phyloP scores from a whole-genome alignment of 1,139 yeast genomes.

The Geotrichum citri-aurantii region DNA sequence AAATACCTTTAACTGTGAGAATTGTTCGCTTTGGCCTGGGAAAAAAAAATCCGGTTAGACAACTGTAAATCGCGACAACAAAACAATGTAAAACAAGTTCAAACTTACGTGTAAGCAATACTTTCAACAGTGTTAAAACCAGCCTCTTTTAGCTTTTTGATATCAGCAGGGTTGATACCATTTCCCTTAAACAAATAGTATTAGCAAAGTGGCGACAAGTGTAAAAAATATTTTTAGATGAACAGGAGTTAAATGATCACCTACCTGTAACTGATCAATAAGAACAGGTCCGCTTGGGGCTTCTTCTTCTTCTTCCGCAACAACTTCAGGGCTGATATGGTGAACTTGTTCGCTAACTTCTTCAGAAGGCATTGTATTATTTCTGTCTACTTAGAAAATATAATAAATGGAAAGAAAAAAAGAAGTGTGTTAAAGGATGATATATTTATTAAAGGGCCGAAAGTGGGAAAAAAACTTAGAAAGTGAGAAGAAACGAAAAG shows the following conservation, averaged over 20 bases:
- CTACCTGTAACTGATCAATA: slow-evolving; percentile 37
- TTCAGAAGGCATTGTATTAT: slow-evolving; percentile 2
- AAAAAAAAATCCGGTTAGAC: slow-evolving; percentile 3
- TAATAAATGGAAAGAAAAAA: neutral
- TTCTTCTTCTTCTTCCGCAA: slow-evolving; percentile 39
- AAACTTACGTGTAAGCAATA: slow-evolving; percentile 67
- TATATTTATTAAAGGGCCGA: neutral
- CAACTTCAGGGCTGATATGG: slow-evolving; percentile 2
- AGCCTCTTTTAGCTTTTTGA: slow-evolving; percentile 71
- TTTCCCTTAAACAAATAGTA: slow-evolving; percentile 50
- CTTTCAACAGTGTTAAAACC: slow-evolving; percentile 89
- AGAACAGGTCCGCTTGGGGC: slow-evolving; percentile 47
- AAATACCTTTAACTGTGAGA: slow-evolving; percentile 78
- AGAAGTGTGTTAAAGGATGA: neutral
- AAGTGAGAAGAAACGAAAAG: neutral
- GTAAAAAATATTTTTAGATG: neutral
- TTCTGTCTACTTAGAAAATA: neutral
- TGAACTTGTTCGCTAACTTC: neutral
- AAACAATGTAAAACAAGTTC: neutral
- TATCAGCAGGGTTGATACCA: slow-evolving; percentile 77
- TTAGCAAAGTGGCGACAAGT: slow-evolving; percentile 1
- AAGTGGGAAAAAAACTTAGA: neutral
- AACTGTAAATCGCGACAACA: neutral
- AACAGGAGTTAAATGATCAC: slow-evolving; percentile 16
- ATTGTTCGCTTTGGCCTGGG: slow-evolving; percentile 62